Base-by-base conservation (phyloP, 2,329 filamentous ascomycete species). In the Xylariaceae sp. region DNA sequence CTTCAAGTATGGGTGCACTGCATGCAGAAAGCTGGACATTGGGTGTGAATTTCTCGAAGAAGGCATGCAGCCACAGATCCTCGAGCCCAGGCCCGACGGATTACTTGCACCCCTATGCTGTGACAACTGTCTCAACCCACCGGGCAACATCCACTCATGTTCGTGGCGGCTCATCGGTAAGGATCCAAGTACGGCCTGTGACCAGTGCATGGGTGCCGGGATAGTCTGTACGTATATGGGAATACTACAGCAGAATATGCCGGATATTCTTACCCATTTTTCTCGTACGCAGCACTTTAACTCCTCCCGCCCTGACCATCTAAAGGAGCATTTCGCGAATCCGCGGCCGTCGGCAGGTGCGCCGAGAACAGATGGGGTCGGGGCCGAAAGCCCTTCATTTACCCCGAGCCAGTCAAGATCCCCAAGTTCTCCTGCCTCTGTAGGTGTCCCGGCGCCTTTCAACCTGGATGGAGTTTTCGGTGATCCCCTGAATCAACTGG, bases 31-130 rank as follows among this genome's bases (percentile, higher is more conserved):
- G 29, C 3, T 42, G 5, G 47, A 49, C 10, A 18, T 9, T 4
- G 18, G 8, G 2, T 49, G 47, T 19, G 6, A 43, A 21, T 34
- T 19, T 43, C 12, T 8, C 41, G 21, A 16, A 8, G 16, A 3
- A 21, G 9, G 21, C 18, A 16, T 7, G 19, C 10, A 8, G 13
- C 18, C 12, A 15, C 30, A n/a, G 26, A 19, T 21, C 10, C 16
- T 30, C 15, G 13, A 16, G 37, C 47, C 39, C 47, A 26, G 47
- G 47, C 37, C 37, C 5, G 47, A 49, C 39, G 47, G 47, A 8
- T 15, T 40, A 2, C 10, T 37, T 2, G 19, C 32, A 5, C 40
- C 41, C 12, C 49, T 45, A 5, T 44, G 37, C 41, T 45, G 41
- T 36, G 49, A 51, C 21, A 8, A 10, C 13, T 44, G 40, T 22